phyloP scores from a whole-genome alignment of 345 rosid genomes.

The Brassica napus region Da-Ae NC_063442.1:42210501-42211000 shows the following conservation, averaged over 20 bases:
- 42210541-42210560: constrained; percentile 91
- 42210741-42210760: constrained; percentile 5
- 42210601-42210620: constrained; percentile 11
- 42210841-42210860: constrained; percentile 12
- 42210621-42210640: background rate
- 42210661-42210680: background rate
- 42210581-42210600: constrained; percentile 65
- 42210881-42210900: constrained; percentile 6
- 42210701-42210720: background rate
- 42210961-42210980: constrained; percentile 66
- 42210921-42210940: background rate
- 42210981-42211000: constrained; percentile 57
- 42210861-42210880: constrained; percentile 20
- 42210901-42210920: constrained; percentile 20
- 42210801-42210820: background rate
- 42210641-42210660: background rate
- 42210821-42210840: background rate
- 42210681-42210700: background rate
- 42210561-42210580: constrained; percentile 60
- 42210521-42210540: constrained; percentile 81
- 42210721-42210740: background rate
- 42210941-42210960: constrained; percentile 43
- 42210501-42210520: constrained; percentile 85
- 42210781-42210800: constrained; percentile 9
- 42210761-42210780: background rate